A percentile compares a stretch with the other conserved stretches of the same genome.
phyloP scores from a whole-genome alignment of 129 eudicot species.

The Centrapalus pauciflorus region DNA sequence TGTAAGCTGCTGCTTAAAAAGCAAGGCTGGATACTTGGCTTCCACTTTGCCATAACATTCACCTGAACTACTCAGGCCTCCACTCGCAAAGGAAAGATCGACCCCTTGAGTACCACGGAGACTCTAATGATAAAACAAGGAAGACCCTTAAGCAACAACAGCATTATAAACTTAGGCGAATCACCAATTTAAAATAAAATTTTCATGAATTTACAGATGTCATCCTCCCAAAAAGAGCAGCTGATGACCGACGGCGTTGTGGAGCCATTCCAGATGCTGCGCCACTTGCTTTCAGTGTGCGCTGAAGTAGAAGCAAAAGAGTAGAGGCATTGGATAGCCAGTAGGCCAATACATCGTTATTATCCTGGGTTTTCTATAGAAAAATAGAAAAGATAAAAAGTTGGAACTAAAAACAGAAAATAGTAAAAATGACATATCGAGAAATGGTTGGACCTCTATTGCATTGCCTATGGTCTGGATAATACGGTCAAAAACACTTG shows the following conservation, averaged over 20 bases:
- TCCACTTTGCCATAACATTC: slow-evolving; percentile 82
- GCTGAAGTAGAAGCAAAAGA: slow-evolving; percentile 80
- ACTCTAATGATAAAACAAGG: slow-evolving; percentile 38
- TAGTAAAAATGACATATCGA: background rate
- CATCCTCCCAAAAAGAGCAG: slow-evolving; percentile 85
- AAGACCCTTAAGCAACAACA: background rate
- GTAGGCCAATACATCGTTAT: slow-evolving; percentile 78
- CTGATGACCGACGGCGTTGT: slow-evolving; percentile 85
- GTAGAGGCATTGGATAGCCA: slow-evolving; percentile 96
- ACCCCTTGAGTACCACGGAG: slow-evolving; percentile 71
- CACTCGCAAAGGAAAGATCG: slow-evolving; percentile 58
- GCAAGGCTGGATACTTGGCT: slow-evolving; percentile 97
- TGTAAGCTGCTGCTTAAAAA: slow-evolving; percentile 96
- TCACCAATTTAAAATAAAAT: slow-evolving; percentile 1
- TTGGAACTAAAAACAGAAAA: slow-evolving; percentile 2
- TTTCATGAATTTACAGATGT: slow-evolving; percentile 37
- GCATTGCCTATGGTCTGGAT: slow-evolving; percentile 89
- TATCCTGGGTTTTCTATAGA: slow-evolving; percentile 64
- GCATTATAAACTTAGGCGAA: background rate
- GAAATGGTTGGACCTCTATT: slow-evolving; percentile 57
- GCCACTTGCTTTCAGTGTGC: slow-evolving; percentile 90
- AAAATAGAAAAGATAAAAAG: slow-evolving; percentile 4
- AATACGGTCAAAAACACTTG: slow-evolving; percentile 80
- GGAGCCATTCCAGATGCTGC: slow-evolving; percentile 67
- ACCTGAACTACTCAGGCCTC: slow-evolving; percentile 47